phyloP scores from a whole-genome alignment of 208 protist species.

The Leptomonas pyrrhocoris region DNA sequence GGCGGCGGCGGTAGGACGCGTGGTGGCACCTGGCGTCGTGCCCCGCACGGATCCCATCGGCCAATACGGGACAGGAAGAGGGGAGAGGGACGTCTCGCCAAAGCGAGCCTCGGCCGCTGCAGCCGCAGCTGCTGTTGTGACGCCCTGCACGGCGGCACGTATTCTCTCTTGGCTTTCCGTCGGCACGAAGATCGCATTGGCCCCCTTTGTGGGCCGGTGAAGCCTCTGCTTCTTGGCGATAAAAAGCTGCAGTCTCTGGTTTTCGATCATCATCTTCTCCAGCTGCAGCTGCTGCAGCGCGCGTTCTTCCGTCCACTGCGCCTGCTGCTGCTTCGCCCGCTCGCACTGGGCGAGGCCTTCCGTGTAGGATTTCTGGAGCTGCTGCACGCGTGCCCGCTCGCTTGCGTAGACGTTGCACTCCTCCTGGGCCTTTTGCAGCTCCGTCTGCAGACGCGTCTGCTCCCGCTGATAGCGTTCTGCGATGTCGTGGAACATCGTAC shows the following conservation, averaged over 20 bases:
- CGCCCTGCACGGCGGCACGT: conserved; percentile 10
- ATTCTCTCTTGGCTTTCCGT: conserved; percentile 11
- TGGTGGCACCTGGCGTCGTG: background rate
- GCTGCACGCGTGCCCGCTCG: conserved; percentile 31
- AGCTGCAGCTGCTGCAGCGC: conserved; percentile 64
- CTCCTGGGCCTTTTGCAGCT: conserved; percentile 39
- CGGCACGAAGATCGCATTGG: background rate
- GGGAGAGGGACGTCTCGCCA: background rate
- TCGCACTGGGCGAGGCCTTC: conserved; percentile 35
- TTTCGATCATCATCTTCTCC: conserved; percentile 61
- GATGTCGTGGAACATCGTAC: conserved; percentile 38
- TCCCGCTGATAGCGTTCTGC: conserved; percentile 46
- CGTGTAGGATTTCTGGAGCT: conserved; percentile 50
- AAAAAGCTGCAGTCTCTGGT: conserved; percentile 64
- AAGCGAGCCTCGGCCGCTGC: background rate
- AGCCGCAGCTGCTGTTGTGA: conserved; percentile 1
- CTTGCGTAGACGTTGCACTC: conserved; percentile 28
- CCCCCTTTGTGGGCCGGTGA: background rate
- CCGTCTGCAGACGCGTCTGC: conserved; percentile 24
- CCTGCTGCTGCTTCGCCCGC: conserved; percentile 28
- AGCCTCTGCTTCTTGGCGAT: conserved; percentile 37
- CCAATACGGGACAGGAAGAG: background rate
- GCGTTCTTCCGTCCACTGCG: conserved; percentile 63
- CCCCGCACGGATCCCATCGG: background rate
- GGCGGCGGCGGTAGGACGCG: background rate